Evolutionary conservation across 805 yeast genomes (phyloP).

Genomic region (Schizosaccharomyces octosporus): DNA sequence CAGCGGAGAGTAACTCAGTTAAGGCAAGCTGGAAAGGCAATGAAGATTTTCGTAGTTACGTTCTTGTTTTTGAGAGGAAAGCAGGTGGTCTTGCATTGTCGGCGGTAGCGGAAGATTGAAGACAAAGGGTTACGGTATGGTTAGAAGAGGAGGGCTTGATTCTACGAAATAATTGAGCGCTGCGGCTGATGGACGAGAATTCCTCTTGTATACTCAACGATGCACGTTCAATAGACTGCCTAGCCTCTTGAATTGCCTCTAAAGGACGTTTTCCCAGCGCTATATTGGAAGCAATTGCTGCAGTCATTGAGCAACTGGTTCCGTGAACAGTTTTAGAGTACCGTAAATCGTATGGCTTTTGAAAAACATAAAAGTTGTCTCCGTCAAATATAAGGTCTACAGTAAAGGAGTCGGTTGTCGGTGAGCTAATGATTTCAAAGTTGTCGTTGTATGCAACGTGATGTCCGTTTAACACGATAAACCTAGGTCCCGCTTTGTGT

Average conservation of each 20-base stretch:
- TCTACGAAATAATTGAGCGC: background rate
- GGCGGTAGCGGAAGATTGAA: too few relatives aligned
- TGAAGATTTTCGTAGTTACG: too few relatives aligned
- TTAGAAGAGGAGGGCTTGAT: too few relatives aligned
- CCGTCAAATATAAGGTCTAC: slow-evolving; percentile 32
- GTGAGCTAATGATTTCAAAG: slow-evolving; percentile 1
- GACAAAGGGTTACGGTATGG: too few relatives aligned
- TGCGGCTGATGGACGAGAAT: background rate
- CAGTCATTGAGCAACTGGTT: background rate
- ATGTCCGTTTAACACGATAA: slow-evolving; percentile 62
- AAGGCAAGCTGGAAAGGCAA: too few relatives aligned
- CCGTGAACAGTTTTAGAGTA: slow-evolving; percentile 7
- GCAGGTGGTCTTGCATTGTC: too few relatives aligned
- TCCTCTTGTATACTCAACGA: background rate
- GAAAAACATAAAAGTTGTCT: slow-evolving; percentile 19
- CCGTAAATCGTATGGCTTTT: slow-evolving; percentile 18
- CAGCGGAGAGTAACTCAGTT: too few relatives aligned
- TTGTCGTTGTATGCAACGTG: slow-evolving; percentile 23
- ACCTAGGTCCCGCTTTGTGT: slow-evolving; percentile 19
- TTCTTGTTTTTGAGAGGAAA: too few relatives aligned
- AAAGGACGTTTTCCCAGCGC: slow-evolving; percentile 23
- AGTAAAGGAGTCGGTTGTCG: slow-evolving; percentile 12
- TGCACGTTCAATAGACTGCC: background rate
- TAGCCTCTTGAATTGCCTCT: background rate
- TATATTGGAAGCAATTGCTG: background rate